Conservation (phyloP, 1,139 yeast species). For the Pichia sp. region DNA sequence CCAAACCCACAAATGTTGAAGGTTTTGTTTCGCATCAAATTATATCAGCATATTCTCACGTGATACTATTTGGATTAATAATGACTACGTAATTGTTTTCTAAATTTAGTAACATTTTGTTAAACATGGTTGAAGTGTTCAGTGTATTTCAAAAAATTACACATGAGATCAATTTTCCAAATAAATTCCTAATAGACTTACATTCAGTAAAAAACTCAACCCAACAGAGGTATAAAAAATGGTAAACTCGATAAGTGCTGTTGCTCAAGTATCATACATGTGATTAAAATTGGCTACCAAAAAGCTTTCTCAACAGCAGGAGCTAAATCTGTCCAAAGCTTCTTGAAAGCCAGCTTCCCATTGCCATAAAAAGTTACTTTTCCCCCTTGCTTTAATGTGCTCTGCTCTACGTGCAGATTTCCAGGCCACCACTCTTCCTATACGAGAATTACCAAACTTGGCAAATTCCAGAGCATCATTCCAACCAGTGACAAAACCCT, state of each 20-base stretch:
- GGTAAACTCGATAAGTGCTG: too few species aligned
- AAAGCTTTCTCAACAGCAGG: neutral
- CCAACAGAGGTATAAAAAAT: neutral
- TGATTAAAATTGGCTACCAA: neutral
- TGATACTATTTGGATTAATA: neutral
- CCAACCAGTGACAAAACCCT: slow-evolving; percentile 76
- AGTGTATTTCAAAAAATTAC: too few species aligned
- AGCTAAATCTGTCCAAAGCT: slow-evolving; percentile 36
- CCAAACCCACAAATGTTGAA: slow-evolving; percentile 24
- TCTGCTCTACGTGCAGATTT: slow-evolving; percentile 49
- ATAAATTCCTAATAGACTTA: too few species aligned
- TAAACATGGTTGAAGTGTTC: too few species aligned
- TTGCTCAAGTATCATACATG: neutral
- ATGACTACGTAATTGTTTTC: neutral
- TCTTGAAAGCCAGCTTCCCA: slow-evolving; percentile 80
- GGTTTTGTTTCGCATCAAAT: too few species aligned
- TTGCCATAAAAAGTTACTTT: slow-evolving; percentile 66
- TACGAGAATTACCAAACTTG: slow-evolving; percentile 58
- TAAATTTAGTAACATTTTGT: neutral
- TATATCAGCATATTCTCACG: neutral
- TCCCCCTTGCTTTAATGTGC: slow-evolving; percentile 55
- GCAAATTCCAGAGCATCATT: slow-evolving; percentile 65
- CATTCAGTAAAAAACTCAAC: too few species aligned
- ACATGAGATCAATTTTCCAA: too few species aligned
- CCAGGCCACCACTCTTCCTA: slow-evolving; percentile 77